Evolutionary conservation across 2,329 filamentous ascomycete genomes (phyloP).

Genomic region (Rhexocercosporidium sp.): DNA sequence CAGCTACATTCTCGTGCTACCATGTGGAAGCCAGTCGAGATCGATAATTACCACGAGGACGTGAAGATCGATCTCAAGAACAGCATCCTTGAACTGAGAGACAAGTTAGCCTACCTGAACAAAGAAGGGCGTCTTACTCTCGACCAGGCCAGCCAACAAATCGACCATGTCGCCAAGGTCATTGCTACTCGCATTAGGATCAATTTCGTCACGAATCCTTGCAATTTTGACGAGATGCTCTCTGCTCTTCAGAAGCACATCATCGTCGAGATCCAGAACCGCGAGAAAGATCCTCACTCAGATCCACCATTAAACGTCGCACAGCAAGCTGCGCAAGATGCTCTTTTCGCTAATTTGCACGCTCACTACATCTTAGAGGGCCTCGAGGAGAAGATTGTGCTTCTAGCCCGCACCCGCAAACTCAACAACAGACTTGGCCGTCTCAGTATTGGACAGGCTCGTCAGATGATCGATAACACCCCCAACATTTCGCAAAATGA

Average conservation of each 20-base stretch:
- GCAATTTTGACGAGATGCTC: neutral
- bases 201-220: constrained; percentile 1
- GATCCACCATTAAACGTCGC: neutral
- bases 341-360: neutral
- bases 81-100: constrained; percentile 9
- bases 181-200: neutral
- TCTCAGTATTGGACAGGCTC: neutral
- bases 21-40: constrained; percentile 10
- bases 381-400: constrained; percentile 11
- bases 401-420: neutral
- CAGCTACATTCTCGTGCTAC: neutral
- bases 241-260: constrained; percentile 5
- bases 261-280: neutral
- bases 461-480: neutral
- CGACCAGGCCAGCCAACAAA: neutral
- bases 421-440: neutral
- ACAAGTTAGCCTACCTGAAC: constrained; percentile 11
- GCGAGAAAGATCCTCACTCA: neutral
- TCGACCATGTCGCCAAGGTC: neutral
- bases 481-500: neutral
- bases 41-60: constrained; percentile 3
- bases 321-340: neutral
- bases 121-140: neutral
- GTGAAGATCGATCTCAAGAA: constrained; percentile 5
- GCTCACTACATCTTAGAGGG: constrained; percentile 1